These are phyloP conservation scores for Penicillium sp. DNA, from an alignment of 2,329 filamentous ascomycete genomes.

Conservation along the genomic window DNA sequence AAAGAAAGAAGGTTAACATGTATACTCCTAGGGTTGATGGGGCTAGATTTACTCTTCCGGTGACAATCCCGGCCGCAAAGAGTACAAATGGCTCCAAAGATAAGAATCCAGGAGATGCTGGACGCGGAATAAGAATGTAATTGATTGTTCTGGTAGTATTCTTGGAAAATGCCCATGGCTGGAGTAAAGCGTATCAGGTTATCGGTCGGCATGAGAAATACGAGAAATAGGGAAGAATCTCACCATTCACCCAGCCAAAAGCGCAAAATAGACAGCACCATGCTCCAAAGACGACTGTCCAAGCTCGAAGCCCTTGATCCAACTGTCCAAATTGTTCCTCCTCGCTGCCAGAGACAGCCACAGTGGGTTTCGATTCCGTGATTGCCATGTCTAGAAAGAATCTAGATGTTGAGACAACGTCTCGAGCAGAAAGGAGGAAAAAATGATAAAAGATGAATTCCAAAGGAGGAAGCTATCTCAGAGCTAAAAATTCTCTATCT, in stretches of 20 bases:
- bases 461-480: not conserved
- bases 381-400: not conserved
- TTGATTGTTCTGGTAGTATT: constrained; percentile 54
- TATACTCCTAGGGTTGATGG: not conserved
- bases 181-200: not conserved
- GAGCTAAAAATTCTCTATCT: not conserved
- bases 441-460: not conserved
- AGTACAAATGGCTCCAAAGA: constrained; percentile 58
- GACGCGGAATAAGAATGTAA: constrained; percentile 52
- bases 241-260: constrained; percentile 50
- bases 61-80: constrained; percentile 56
- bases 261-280: constrained; percentile 47
- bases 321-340: not conserved
- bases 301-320: constrained; percentile 42
- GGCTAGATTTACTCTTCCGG: constrained; percentile 42
- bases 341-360: not conserved
- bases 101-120: constrained; percentile 59
- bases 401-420: not conserved
- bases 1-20: not conserved
- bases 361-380: not conserved
- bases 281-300: constrained; percentile 54
- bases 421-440: not conserved
- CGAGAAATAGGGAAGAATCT: constrained; percentile 10
- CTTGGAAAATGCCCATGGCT: constrained; percentile 56
- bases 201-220: constrained; percentile 1